A percentile compares a stretch with the other conserved stretches of the same genome.
Conservation (phyloP, 192 early-diverging fungal genomes). For the Podila epicladia region DNA sequence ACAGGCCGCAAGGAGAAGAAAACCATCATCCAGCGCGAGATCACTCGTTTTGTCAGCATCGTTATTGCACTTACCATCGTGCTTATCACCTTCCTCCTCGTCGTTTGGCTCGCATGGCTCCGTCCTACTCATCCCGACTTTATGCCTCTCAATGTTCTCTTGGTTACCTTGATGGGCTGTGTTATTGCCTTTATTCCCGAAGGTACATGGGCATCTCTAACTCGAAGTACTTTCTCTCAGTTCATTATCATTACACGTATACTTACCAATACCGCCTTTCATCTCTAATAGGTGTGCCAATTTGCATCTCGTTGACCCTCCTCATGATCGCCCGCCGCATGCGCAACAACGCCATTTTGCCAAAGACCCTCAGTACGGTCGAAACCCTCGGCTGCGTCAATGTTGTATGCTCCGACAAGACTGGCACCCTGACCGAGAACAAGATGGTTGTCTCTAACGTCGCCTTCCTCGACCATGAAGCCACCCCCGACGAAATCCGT, state of each 20-base stretch:
- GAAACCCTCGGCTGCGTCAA: slow-evolving; percentile 88
- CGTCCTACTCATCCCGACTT: slow-evolving; percentile 64
- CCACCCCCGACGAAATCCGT: slow-evolving; percentile 38
- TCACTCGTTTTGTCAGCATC: slow-evolving; percentile 74
- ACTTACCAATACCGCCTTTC: not conserved
- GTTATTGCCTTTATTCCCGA: slow-evolving; percentile 83
- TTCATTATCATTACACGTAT: too few species aligned
- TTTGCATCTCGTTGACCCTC: slow-evolving; percentile 79
- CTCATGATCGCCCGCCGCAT: slow-evolving; percentile 83
- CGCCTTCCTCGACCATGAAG: slow-evolving; percentile 53
- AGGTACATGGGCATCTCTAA: slow-evolving; percentile 19
- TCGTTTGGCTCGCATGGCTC: slow-evolving; percentile 67
- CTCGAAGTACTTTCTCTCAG: too few species aligned
- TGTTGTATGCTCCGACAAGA: slow-evolving; percentile 83
- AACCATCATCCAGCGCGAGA: slow-evolving; percentile 71
- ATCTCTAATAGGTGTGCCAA: slow-evolving; percentile 68
- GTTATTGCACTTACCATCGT: slow-evolving; percentile 65
- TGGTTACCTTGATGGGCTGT: slow-evolving; percentile 67
- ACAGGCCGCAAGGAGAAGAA: slow-evolving; percentile 39
- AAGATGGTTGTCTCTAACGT: slow-evolving; percentile 71
- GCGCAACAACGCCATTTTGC: slow-evolving; percentile 74
- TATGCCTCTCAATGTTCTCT: slow-evolving; percentile 48
- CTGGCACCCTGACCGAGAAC: slow-evolving; percentile 88
- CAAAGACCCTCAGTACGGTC: slow-evolving; percentile 84
- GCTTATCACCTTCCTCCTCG: slow-evolving; percentile 58